phyloP scores from a whole-genome alignment of 1,139 yeast genomes.

The Meyerozyma sp. region DNA sequence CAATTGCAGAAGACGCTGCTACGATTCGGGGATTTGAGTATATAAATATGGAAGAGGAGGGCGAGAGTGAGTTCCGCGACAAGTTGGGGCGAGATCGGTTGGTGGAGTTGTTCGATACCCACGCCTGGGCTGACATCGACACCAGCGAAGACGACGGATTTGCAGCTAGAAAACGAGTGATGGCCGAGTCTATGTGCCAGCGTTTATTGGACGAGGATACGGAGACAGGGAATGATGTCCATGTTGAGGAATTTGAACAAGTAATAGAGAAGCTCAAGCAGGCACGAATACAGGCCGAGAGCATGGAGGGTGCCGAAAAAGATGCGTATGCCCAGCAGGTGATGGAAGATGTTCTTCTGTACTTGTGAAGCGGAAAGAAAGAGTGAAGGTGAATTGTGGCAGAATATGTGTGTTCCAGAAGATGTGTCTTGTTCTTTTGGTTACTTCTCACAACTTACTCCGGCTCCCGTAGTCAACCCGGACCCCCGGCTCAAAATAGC shows the following conservation, averaged over 20 bases:
- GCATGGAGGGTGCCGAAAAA: slow-evolving; percentile 19
- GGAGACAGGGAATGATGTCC: slow-evolving; percentile 1
- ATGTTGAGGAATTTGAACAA: slow-evolving; percentile 18
- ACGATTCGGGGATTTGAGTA: slow-evolving; percentile 10
- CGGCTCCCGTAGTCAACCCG: slow-evolving; percentile 23
- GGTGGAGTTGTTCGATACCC: slow-evolving; percentile 32
- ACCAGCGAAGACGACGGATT: slow-evolving; percentile 5
- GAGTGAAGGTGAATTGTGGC: background rate
- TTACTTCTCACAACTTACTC: slow-evolving; percentile 5
- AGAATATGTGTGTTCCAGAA: too few species aligned
- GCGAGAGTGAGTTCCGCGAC: slow-evolving; percentile 9
- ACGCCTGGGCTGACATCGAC: slow-evolving; percentile 32
- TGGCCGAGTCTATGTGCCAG: slow-evolving; percentile 21
- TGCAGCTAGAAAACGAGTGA: background rate
- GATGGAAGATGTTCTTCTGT: slow-evolving; percentile 35
- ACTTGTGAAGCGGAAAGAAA: slow-evolving; percentile 16
- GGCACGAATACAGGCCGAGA: slow-evolving; percentile 25
- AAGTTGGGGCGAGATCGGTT: slow-evolving; percentile 20
- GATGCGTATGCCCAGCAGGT: slow-evolving; percentile 27
- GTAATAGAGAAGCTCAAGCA: slow-evolving; percentile 23
- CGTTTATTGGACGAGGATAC: slow-evolving; percentile 16
- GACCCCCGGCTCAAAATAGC: slow-evolving; percentile 60
- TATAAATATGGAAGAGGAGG: slow-evolving; percentile 7
- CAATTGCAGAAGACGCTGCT: slow-evolving; percentile 6
- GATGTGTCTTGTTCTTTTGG: too few species aligned